A percentile compares a stretch with the other conserved stretches of the same genome.
These are phyloP conservation scores for Pleodorina starrii DNA, from an alignment of 139 green algal genomes.

Conservation along the genomic window DNA sequence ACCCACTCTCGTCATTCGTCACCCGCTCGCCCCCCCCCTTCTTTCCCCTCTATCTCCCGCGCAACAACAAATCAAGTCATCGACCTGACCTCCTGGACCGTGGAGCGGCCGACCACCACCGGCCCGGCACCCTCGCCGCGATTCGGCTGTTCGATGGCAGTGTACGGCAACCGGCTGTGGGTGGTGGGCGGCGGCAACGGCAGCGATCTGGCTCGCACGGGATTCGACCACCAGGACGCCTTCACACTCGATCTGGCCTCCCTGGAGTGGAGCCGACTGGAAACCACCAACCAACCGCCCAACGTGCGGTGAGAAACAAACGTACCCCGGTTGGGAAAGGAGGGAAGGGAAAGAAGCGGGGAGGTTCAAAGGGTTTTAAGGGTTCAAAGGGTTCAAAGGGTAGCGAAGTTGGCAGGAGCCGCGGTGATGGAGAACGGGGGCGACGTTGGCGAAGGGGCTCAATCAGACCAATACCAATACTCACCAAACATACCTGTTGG, in stretches of 20 bases:
- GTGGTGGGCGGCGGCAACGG: slow-evolving; percentile 54
- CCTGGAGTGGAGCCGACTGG: slow-evolving; percentile 15
- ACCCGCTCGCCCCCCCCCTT: too few species aligned
- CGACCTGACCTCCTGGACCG: slow-evolving; percentile 12
- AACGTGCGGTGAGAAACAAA: background rate
- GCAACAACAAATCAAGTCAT: too few species aligned
- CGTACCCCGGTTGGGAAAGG: too few species aligned
- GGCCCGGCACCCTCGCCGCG: slow-evolving; percentile 24
- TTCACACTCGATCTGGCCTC: slow-evolving; percentile 37
- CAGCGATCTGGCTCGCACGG: slow-evolving; percentile 47
- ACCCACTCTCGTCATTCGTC: too few species aligned
- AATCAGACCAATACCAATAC: too few species aligned
- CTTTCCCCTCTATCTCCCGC: background rate
- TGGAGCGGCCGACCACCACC: slow-evolving; percentile 5
- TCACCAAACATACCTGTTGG: too few species aligned
- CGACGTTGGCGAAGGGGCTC: too few species aligned
- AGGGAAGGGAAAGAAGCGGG: too few species aligned
- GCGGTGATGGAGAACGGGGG: too few species aligned
- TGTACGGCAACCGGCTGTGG: slow-evolving; percentile 41
- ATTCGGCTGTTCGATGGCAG: slow-evolving; percentile 52
- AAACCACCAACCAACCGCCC: slow-evolving; percentile 36
- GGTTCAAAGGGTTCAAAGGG: too few species aligned
- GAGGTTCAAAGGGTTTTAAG: too few species aligned
- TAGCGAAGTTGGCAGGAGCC: too few species aligned
- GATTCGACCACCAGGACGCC: slow-evolving; percentile 42